Base-by-base conservation (phyloP, 768 basidiomycete species). In the Collybia nuda region DNA sequence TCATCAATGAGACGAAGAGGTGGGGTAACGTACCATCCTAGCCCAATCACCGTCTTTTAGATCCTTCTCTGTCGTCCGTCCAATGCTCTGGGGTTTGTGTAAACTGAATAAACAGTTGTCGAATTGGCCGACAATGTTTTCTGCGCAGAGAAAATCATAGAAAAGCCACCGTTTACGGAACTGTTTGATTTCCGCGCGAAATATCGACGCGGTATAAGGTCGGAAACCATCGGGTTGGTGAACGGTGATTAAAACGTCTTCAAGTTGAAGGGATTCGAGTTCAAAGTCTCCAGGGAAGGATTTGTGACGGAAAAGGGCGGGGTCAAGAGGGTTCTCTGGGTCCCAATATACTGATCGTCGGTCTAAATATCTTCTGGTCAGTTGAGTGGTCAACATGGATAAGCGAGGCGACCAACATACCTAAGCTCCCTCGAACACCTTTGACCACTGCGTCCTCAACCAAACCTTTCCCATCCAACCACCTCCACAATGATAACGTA, bases 71-170 rank as follows among this genome's bases (percentile, higher is more conserved):
- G 85, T 92, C 4, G 92, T 93, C 54, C 92, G 77, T 1, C 95
- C 93, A 44, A 98, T 91, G 64, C 92, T 96, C 71, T 98, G 96
- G 5, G 96, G 96, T 62, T 86, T 89, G 62, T 98, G 97, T 55
- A 99, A 64, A 64, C 95, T 98, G 72, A 97, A 97, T 17, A 99
- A 64, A 60, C 97, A 99, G 63, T 98, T 98, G 65, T 99, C 97
- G 55, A 93, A 91, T 66, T 99, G 97, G 3, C 97, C 97, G 7
- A 97, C 96, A 37, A 98, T 88, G 56, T 89, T 91, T 63, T 98
- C 95, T 0, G 97, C 95, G n/a, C 78, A 80, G 52, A 98, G 70
- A 56, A 98, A 85, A 67, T 99, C 97, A 66, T 95, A 95, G 67
- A 97, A 97, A 32, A 96, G 59, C 93, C 93, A 98, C 61, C 89